Conservation (phyloP, 495 filamentous ascomycete genomes). For the Penicillium goetzii region DNA sequence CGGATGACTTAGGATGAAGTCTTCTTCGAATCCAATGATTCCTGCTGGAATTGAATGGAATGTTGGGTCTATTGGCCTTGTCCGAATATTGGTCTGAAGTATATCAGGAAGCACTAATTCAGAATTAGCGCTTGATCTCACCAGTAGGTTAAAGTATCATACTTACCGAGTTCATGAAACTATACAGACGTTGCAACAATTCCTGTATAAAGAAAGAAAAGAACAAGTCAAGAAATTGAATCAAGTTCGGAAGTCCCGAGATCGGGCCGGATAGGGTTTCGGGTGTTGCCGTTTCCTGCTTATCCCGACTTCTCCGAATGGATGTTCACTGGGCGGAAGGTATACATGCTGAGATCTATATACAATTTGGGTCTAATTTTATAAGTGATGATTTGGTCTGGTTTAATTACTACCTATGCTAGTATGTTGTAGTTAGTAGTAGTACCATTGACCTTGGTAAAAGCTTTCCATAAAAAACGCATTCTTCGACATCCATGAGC, state of each 20-base stretch:
- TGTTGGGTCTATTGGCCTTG: background rate
- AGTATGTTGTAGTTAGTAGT: too few species aligned
- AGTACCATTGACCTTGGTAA: too few species aligned
- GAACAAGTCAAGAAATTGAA: background rate
- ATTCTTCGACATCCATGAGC: too few species aligned
- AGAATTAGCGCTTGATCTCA: background rate
- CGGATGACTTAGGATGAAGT: background rate
- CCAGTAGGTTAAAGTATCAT: background rate
- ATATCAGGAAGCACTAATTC: background rate
- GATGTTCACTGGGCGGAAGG: background rate
- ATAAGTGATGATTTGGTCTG: too few species aligned
- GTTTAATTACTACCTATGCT: too few species aligned
- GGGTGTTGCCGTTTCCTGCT: slow-evolving; percentile 23
- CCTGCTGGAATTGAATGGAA: background rate
- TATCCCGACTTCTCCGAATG: slow-evolving; percentile 18
- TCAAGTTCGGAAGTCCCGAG: slow-evolving; percentile 16
- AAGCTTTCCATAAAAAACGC: too few species aligned
- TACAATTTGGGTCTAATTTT: too few species aligned
- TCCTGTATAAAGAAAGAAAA: background rate
- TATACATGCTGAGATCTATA: background rate
- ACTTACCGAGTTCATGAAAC: background rate
- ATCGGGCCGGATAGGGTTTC: slow-evolving; percentile 30
- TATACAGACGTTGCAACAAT: background rate
- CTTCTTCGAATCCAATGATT: background rate
- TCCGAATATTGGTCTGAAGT: background rate